These are phyloP conservation scores for Pleurotus ostreatus DNA, from an alignment of 768 basidiomycete genomes.

Conservation along the genomic window DNA sequence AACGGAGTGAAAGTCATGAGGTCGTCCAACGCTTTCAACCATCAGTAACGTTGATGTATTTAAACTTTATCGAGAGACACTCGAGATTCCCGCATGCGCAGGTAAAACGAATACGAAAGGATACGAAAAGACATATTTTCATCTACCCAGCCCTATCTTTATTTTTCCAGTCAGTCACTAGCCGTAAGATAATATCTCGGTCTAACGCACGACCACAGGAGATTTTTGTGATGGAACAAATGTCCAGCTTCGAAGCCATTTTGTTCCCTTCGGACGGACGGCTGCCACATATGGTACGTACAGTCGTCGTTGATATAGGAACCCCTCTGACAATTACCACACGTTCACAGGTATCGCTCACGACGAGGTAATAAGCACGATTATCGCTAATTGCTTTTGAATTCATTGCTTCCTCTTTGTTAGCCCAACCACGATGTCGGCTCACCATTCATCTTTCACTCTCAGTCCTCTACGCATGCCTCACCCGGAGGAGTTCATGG, in stretches of 20 bases:
- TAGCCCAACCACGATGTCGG: constrained; percentile 28
- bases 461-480: constrained; percentile 58
- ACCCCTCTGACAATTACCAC: too few relatives aligned
- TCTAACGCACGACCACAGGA: background rate
- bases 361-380: too few relatives aligned
- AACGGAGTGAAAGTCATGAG: background rate
- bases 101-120: constrained; percentile 15
- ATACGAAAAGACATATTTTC: constrained; percentile 11
- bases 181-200: background rate
- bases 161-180: background rate
- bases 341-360: too few relatives aligned
- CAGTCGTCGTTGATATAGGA: too few relatives aligned
- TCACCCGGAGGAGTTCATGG: constrained; percentile 83
- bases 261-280: too few relatives aligned
- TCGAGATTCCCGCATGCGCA: constrained; percentile 11
- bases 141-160: constrained; percentile 12
- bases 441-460: constrained; percentile 41
- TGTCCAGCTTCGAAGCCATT: too few relatives aligned
- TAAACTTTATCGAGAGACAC: constrained; percentile 10
- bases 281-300: too few relatives aligned
- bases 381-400: too few relatives aligned
- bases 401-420: too few relatives aligned
- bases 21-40: too few relatives aligned
- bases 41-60: background rate
- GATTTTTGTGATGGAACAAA: too few relatives aligned